Evolutionary conservation across 345 rosid species (phyloP), one percentile per base, ranked within the genome.

Genomic region (Bruguiera parviflora): DNA sequence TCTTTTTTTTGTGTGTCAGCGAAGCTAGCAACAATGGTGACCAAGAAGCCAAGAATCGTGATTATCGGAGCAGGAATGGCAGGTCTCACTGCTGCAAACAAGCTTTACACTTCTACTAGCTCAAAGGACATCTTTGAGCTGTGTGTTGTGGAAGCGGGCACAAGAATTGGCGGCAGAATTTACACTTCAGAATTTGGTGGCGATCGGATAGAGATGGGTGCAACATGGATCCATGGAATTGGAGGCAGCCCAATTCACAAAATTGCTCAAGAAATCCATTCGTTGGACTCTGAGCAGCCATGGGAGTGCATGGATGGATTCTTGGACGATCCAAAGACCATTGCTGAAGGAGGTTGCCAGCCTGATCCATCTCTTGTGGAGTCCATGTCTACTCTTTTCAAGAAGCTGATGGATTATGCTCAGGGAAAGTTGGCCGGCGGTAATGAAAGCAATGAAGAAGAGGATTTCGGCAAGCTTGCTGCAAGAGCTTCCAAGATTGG

Each of bases 11-110:
- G n/a, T 13, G 5, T 2, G 19, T 69, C 65, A 58, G 35, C 63
- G 32, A 67, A 69, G 22, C 24, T 39, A 46, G 72, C n/a, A 67
- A 71, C 71, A 64, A 78, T 70, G 77, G 92, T 89, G 96, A 88
- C 84, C 33, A 87, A 86, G 86, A 95, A 92, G 87, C 91, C 96
- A 53, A 92, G 86, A 86, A 82, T 95, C 66, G 96, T 92, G 53
- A 90, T 95, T 25, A 76, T 95, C 62, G 99, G 97, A 57, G 99
- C 99, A 4, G 97, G 99, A 82, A 95, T 95, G 99, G 89, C 99
- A 22, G 97, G 96, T 72, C 87, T 95, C 19, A 87, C 97, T 2
- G 99, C 96, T 53, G 97, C 99, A 2, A 86, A 95, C 91, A 86
- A 78, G 84, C 96, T 95, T 59, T 81, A 89, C 78, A 84, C 89